Conservation (phyloP, 768 basidiomycete genomes). For the Pluteus cervinus region DNA sequence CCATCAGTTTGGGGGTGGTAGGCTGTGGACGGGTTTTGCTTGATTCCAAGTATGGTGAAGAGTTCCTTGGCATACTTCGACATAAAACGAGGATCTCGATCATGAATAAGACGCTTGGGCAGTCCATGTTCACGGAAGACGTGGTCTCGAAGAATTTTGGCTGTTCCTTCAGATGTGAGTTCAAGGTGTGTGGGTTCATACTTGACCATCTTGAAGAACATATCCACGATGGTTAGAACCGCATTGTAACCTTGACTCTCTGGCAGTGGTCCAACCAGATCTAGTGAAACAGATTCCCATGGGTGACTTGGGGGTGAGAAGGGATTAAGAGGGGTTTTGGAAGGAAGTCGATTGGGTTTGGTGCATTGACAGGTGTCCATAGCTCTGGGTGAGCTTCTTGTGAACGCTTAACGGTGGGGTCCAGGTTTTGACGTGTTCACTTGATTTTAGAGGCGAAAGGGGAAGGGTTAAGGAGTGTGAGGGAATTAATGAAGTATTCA, state of each 20-base stretch:
- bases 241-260: conserved; percentile 8
- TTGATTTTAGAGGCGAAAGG: conserved; percentile 4
- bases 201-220: conserved; percentile 10
- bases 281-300: conserved; percentile 8
- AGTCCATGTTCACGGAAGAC: conserved; percentile 6
- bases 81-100: conserved; percentile 7
- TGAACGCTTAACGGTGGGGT: too few relatives aligned
- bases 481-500: too few relatives aligned
- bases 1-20: conserved; percentile 16
- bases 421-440: conserved; percentile 17
- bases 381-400: too few relatives aligned
- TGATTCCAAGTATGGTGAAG: conserved; percentile 6
- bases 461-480: conserved; percentile 6
- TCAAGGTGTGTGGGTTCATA: conserved; percentile 1
- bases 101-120: conserved; percentile 6
- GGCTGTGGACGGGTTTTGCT: conserved; percentile 4
- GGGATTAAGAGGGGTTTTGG: too few relatives aligned
- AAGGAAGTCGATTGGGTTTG: not conserved
- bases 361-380: conserved; percentile 1
- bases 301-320: not conserved
- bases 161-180: conserved; percentile 2
- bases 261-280: conserved; percentile 9
- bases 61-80: conserved; percentile 2
- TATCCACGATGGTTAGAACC: conserved; percentile 9
- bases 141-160: conserved; percentile 4